Percentiles rank a stretch among this genome's conserved stretches.
Evolutionary conservation across 306 rosid species (phyloP).

Genomic region (Luffa aegyptiaca): DNA sequence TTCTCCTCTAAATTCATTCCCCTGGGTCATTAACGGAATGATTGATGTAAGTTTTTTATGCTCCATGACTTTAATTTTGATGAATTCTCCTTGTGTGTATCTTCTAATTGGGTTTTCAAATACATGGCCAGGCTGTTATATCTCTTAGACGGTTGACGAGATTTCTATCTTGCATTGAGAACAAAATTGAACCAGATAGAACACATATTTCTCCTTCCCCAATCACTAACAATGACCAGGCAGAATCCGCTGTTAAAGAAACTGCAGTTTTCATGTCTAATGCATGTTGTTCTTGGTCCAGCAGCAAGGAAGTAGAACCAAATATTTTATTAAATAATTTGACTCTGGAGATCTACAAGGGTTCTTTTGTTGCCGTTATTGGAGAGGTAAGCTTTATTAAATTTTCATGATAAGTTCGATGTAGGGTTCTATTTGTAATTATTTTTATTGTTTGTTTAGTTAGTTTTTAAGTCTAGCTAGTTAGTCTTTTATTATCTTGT

Average conservation of each 20-base stretch:
- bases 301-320: conserved; percentile 46
- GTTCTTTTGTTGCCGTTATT: conserved; percentile 68
- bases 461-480: not conserved
- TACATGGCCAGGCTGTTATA: conserved; percentile 46
- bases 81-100: not conserved
- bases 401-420: not conserved
- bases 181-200: conserved; percentile 27
- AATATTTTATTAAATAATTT: conserved; percentile 47
- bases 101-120: not conserved
- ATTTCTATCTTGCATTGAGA: conserved; percentile 67
- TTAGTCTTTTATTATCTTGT: not conserved
- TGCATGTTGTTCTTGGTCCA: conserved; percentile 79
- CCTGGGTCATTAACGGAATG: conserved; percentile 97
- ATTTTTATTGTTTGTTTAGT: not conserved
- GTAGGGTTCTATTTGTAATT: not conserved
- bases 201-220: conserved; percentile 26
- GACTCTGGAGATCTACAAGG: conserved; percentile 50
- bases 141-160: conserved; percentile 71
- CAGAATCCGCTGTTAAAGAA: conserved; percentile 28
- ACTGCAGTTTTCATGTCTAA: conserved; percentile 43
- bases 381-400: conserved; percentile 60
- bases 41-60: conserved; percentile 66
- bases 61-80: conserved; percentile 5
- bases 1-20: conserved; percentile 91
- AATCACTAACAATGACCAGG: conserved; percentile 22